Conservation (phyloP, 345 rosid genomes). For the Citrus australasica region DNA sequence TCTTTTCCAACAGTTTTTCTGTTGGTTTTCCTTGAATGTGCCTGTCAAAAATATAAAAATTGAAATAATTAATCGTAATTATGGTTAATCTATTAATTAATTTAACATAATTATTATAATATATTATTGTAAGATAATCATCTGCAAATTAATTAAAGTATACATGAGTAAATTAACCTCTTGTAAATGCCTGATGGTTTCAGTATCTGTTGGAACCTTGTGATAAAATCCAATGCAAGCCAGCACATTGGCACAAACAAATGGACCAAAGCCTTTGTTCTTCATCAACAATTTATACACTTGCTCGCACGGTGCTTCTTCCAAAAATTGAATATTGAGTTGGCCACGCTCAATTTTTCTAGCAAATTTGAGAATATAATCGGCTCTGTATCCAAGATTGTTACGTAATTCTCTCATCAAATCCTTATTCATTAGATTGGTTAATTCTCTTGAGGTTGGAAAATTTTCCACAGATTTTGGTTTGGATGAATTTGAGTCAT, state of each 20-base stretch:
- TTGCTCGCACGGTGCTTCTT: neutral
- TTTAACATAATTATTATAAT: too few species aligned
- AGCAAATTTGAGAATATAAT: constrained; percentile 24
- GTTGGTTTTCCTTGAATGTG: constrained; percentile 21
- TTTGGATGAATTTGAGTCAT: neutral
- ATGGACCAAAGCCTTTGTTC: constrained; percentile 40
- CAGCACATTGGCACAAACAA: constrained; percentile 34
- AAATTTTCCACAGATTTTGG: constrained; percentile 23
- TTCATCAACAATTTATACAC: constrained; percentile 4
- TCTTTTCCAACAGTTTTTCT: neutral
- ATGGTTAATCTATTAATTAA: too few species aligned
- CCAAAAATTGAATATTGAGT: constrained; percentile 21
- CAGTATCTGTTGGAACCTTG: constrained; percentile 40
- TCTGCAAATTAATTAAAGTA: too few species aligned
- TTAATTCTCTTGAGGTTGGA: constrained; percentile 41
- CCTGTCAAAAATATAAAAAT: neutral
- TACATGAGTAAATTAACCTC: constrained; percentile 25
- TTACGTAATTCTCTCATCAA: constrained; percentile 19
- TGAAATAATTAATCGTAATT: too few species aligned
- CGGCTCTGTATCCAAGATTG: constrained; percentile 48
- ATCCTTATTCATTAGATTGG: constrained; percentile 11
- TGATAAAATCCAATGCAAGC: constrained; percentile 50
- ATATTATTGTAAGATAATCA: too few species aligned
- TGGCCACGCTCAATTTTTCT: constrained; percentile 20
- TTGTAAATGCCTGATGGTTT: constrained; percentile 39